phyloP scores from a whole-genome alignment of 2,329 filamentous ascomycete genomes.

The Xylaria sp. region DNA sequence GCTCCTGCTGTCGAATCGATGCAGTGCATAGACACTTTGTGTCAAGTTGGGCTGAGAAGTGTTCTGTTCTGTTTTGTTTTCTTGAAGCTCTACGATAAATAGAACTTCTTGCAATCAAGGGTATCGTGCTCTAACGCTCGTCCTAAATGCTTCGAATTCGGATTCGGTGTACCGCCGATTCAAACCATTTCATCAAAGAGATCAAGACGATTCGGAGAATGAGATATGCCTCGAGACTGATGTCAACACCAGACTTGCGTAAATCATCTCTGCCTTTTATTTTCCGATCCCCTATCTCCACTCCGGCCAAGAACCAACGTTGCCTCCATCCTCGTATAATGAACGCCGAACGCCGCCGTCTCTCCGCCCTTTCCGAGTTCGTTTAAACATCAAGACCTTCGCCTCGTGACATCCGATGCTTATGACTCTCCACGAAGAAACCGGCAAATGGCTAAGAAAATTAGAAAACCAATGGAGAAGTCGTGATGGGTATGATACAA shows the following conservation, averaged over 20 bases:
- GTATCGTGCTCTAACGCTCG: slow-evolving; percentile 37
- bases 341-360: slow-evolving; percentile 49
- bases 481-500: slow-evolving; percentile 52
- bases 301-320: slow-evolving; percentile 27
- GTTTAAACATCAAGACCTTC: slow-evolving; percentile 45
- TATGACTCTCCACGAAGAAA: slow-evolving; percentile 45
- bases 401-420: slow-evolving; percentile 48
- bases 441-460: slow-evolving; percentile 42
- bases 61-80: background rate
- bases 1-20: slow-evolving; percentile 51
- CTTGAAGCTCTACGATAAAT: slow-evolving; percentile 5
- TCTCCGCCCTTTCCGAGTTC: slow-evolving; percentile 43
- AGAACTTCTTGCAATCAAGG: slow-evolving; percentile 29
- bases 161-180: slow-evolving; percentile 22
- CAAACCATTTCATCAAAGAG: slow-evolving; percentile 19
- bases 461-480: slow-evolving; percentile 45
- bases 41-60: slow-evolving; percentile 30
- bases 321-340: slow-evolving; percentile 12
- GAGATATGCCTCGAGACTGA: slow-evolving; percentile 21
- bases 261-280: slow-evolving; percentile 21
- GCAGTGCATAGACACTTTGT: slow-evolving; percentile 46
- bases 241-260: slow-evolving; percentile 15
- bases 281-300: slow-evolving; percentile 3
- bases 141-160: slow-evolving; percentile 25
- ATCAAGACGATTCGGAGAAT: slow-evolving; percentile 15